These are phyloP conservation scores for Ramularia endophylla DNA, from an alignment of 2,329 filamentous ascomycete species.

Conservation along the genomic window DNA sequence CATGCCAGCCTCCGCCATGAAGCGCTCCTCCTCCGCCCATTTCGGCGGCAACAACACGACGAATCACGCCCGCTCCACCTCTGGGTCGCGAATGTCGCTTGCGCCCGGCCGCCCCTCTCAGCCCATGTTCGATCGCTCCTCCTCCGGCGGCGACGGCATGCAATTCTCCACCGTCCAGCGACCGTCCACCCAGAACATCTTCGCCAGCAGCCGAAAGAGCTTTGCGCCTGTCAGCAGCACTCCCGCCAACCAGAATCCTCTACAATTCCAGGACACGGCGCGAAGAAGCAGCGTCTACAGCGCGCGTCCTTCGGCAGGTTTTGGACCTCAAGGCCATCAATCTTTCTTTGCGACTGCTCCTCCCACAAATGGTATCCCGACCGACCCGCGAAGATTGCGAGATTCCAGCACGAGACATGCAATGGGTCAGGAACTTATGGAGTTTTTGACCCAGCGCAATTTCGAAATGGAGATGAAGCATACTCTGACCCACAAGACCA, in stretches of 20 bases:
- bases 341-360: constrained; percentile 92
- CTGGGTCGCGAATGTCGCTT: constrained; percentile 77
- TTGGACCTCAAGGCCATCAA: constrained; percentile 61
- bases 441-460: constrained; percentile 88
- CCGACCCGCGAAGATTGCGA: constrained; percentile 79
- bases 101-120: constrained; percentile 78
- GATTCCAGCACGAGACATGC: constrained; percentile 73
- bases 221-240: constrained; percentile 57
- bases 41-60: constrained; percentile 58
- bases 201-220: constrained; percentile 59
- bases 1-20: constrained; percentile 87
- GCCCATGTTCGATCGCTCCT: constrained; percentile 78
- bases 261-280: constrained; percentile 49
- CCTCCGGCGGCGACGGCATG: constrained; percentile 72
- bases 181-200: constrained; percentile 67
- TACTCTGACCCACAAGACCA: constrained; percentile 79
- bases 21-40: constrained; percentile 74
- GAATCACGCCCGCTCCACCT: constrained; percentile 75
- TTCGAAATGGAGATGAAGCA: constrained; percentile 99
- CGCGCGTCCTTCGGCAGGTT: constrained; percentile 55
- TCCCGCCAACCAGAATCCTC: constrained; percentile 34
- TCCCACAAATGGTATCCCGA: constrained; percentile 71
- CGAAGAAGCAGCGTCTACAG: constrained; percentile 67
- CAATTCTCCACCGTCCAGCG: constrained; percentile 73
- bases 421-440: constrained; percentile 82